phyloP scores from a whole-genome alignment of 2,329 filamentous ascomycete species.

The Fusarium sp. region DNA sequence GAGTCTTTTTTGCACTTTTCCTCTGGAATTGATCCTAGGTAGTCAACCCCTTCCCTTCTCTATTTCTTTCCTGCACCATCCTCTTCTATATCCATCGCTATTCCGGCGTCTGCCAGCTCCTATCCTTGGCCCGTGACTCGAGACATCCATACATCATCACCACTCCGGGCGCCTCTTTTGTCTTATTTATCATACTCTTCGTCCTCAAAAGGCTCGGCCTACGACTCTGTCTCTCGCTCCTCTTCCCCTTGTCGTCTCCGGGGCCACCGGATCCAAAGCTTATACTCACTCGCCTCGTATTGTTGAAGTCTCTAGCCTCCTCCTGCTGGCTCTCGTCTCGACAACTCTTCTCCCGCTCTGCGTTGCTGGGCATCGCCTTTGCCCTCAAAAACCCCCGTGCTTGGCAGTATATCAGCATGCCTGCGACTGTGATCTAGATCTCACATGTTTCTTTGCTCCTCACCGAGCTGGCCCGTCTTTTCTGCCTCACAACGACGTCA shows the following conservation, averaged over 20 bases:
- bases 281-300: slow-evolving; percentile 25
- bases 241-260: slow-evolving; percentile 20
- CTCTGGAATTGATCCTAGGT: slow-evolving; percentile 9
- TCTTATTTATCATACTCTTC: not conserved
- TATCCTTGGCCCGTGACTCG: slow-evolving; percentile 1
- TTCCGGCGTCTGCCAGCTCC: slow-evolving; percentile 2
- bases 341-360: slow-evolving; percentile 3
- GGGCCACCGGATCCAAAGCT: slow-evolving; percentile 28
- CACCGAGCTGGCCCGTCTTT: slow-evolving; percentile 12
- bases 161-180: slow-evolving; percentile 24
- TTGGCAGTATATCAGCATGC: slow-evolving; percentile 38
- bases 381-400: slow-evolving; percentile 24
- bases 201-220: not conserved
- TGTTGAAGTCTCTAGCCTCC: slow-evolving; percentile 15
- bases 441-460: slow-evolving; percentile 36
- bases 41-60: not conserved
- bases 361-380: slow-evolving; percentile 25
- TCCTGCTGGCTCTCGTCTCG: not conserved
- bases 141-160: slow-evolving; percentile 21
- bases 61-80: not conserved
- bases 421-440: slow-evolving; percentile 39
- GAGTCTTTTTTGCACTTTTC: not conserved
- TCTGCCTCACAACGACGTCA: slow-evolving; percentile 37
- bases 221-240: slow-evolving; percentile 33
- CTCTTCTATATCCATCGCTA: slow-evolving; percentile 10